Percentiles rank a stretch among this genome's conserved stretches.
Evolutionary conservation across 768 basidiomycete genomes (phyloP).

Genomic region (Cantharellus anzutake): DNA sequence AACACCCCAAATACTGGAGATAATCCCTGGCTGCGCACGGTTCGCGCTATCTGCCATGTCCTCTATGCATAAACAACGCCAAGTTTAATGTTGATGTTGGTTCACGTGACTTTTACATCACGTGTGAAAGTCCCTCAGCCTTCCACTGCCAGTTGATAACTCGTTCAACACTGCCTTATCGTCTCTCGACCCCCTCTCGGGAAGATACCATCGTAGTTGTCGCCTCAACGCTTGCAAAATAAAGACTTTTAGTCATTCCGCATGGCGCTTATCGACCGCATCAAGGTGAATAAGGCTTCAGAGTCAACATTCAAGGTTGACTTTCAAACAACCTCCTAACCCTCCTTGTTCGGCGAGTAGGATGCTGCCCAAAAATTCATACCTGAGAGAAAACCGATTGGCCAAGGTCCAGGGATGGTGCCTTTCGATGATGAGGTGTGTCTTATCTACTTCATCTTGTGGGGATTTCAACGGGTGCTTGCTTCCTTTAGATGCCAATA

Average conservation of each 20-base stretch:
- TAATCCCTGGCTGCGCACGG: neutral
- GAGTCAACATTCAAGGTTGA: neutral
- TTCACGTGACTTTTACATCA: neutral
- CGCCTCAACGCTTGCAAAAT: neutral
- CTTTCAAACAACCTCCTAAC: neutral
- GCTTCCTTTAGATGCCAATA: conserved; percentile 55
- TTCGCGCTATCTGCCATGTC: neutral
- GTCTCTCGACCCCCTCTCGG: neutral
- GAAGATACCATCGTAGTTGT: neutral
- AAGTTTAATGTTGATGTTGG: neutral
- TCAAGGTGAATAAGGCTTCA: neutral
- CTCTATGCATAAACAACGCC: neutral
- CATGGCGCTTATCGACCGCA: neutral
- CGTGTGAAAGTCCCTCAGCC: neutral
- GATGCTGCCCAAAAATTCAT: neutral
- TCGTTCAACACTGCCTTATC: neutral
- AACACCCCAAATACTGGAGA: neutral
- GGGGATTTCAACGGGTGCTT: neutral
- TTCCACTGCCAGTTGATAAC: neutral
- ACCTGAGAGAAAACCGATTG: neutral
- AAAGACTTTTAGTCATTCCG: neutral
- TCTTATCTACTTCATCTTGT: neutral
- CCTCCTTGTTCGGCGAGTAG: neutral
- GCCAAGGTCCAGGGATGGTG: neutral
- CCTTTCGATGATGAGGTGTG: neutral